Percentiles rank a stretch among this genome's conserved stretches.
These are phyloP conservation scores for Tylopilus plumbeoviolaceoides DNA, from an alignment of 768 basidiomycete species.

Conservation along the genomic window DNA sequence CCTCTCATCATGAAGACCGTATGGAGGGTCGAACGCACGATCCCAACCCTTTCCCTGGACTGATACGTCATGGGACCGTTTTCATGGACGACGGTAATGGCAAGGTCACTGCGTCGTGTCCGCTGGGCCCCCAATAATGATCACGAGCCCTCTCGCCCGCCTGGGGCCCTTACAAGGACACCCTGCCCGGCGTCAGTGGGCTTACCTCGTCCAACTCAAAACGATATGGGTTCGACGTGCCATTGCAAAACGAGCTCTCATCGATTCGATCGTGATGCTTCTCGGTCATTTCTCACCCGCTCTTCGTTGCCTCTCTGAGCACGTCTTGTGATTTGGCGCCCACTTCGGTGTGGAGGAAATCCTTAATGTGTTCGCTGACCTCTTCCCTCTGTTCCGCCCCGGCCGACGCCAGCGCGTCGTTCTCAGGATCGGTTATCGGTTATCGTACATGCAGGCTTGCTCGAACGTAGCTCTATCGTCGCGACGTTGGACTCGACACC, in stretches of 20 bases:
- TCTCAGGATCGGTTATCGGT: not conserved
- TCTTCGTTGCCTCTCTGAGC: not conserved
- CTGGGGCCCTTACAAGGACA: not conserved
- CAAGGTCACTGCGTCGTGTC: too few species aligned
- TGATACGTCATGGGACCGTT: not conserved
- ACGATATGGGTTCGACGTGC: too few species aligned
- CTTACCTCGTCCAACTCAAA: not conserved
- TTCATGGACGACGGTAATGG: not conserved
- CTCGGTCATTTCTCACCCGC: not conserved
- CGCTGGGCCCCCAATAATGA: too few species aligned
- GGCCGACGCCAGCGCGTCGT: not conserved
- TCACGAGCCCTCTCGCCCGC: not conserved
- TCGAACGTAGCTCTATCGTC: not conserved
- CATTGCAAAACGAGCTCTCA: not conserved
- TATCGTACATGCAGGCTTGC: not conserved
- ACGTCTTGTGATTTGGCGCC: constrained; percentile 4
- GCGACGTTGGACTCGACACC: not conserved
- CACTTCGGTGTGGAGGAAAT: constrained; percentile 7
- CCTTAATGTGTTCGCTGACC: constrained; percentile 4
- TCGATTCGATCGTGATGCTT: not conserved
- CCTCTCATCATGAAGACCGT: not conserved
- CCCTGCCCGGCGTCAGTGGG: not conserved
- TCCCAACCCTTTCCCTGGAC: not conserved
- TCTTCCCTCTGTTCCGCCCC: not conserved
- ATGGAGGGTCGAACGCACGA: constrained; percentile 1